Percentiles rank a stretch among this genome's conserved stretches.
Conservation (phyloP, 2,329 filamentous ascomycete species). For the Pseudopithomyces maydicus region DNA sequence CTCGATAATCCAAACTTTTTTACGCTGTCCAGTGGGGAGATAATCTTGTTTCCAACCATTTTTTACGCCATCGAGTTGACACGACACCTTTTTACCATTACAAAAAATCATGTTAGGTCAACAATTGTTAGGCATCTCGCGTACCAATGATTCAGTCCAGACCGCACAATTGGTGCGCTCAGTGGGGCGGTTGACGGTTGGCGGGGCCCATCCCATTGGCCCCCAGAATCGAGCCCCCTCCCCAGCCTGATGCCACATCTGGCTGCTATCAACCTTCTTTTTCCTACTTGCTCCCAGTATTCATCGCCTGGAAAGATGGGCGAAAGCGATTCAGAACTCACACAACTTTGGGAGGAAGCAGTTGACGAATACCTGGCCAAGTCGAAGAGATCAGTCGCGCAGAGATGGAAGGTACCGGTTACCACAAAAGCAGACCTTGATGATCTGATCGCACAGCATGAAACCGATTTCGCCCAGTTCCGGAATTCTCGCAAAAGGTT, state of each 20-base stretch:
- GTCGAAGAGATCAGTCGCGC: neutral
- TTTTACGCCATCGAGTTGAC: too few relatives aligned
- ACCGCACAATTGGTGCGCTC: too few relatives aligned
- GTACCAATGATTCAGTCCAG: too few relatives aligned
- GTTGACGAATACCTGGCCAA: constrained; percentile 3
- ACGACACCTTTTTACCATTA: too few relatives aligned
- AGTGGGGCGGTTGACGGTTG: too few relatives aligned
- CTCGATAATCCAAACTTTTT: too few relatives aligned
- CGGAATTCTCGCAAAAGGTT: neutral
- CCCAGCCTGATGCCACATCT: neutral
- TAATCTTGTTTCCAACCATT: too few relatives aligned
- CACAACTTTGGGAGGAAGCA: constrained; percentile 3
- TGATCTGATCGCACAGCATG: neutral
- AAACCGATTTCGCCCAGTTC: constrained; percentile 1
- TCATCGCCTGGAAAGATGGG: neutral
- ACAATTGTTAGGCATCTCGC: too few relatives aligned
- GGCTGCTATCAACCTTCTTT: neutral
- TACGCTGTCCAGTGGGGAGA: too few relatives aligned
- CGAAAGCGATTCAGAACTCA: neutral
- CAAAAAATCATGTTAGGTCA: too few relatives aligned
- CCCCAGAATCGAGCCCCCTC: too few relatives aligned
- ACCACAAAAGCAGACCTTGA: constrained; percentile 1
- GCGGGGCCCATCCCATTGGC: too few relatives aligned
- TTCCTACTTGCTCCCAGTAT: neutral
- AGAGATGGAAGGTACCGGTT: neutral